Conservation (phyloP, 805 yeast species). For the Priceomyces medius region DNA sequence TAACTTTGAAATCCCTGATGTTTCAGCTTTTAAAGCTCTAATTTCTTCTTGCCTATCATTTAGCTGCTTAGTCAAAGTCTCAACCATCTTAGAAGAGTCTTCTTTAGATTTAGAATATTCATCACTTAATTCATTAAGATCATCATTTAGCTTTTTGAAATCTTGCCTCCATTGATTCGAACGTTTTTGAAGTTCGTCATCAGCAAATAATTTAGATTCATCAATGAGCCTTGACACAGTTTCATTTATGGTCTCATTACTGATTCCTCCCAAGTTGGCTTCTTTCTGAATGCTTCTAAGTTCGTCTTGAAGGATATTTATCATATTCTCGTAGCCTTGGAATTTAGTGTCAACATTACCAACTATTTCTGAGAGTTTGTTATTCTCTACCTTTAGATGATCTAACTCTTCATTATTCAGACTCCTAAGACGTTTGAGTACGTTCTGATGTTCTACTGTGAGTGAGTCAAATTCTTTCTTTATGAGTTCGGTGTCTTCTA, state of each 20-base stretch:
- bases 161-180: constrained; percentile 18
- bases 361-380: constrained; percentile 16
- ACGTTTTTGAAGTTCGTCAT: constrained; percentile 10
- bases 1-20: constrained; percentile 19
- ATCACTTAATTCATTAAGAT: constrained; percentile 15
- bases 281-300: constrained; percentile 26
- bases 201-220: constrained; percentile 1
- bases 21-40: constrained; percentile 13
- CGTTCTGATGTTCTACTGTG: constrained; percentile 5
- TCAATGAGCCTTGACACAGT: constrained; percentile 1
- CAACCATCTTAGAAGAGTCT: constrained; percentile 22
- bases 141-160: constrained; percentile 13
- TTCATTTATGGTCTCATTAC: constrained; percentile 4
- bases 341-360: constrained; percentile 24
- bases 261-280: constrained; percentile 1
- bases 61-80: constrained; percentile 23
- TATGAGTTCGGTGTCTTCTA: constrained; percentile 20
- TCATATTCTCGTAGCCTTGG: constrained; percentile 28
- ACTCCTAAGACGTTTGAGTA: not conserved
- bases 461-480: constrained; percentile 19
- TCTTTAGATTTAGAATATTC: constrained; percentile 18
- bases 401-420: constrained; percentile 7
- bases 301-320: constrained; percentile 31
- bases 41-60: constrained; percentile 18
- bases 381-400: constrained; percentile 16